Evolutionary conservation across 805 yeast genomes (phyloP), one percentile per base, ranked within the genome.

Genomic region (Candida tallmaniae): DNA sequence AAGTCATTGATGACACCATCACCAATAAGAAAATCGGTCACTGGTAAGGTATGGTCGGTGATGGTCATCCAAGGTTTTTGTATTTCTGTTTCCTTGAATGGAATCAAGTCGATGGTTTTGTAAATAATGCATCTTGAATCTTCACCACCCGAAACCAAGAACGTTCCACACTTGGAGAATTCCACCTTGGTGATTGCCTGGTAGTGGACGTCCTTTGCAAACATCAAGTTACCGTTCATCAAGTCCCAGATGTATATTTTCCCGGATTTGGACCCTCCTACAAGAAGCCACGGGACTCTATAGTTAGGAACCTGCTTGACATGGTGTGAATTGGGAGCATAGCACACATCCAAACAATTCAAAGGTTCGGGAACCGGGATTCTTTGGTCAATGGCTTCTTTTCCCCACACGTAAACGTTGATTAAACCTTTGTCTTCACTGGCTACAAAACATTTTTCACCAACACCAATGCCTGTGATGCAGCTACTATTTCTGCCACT

Each of bases 161-260:
- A 80, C 15, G 78, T 73, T n/a, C 69, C 69, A 50, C 87, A 83
- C 9, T 60, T 43, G 1, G 83, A 62, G 47, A 83, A 76, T 43
- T 67, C 69, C 23, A 90, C 54, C 21, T 67, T 69, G 0, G 80
- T 70, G 6, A 87, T 72, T 5, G 71, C 66, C 58, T 90, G 97
- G 56, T 86, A 90, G 60, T 90, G 97, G 1, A 86, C 80, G 32
- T 84, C 89, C 50, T 76, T 78, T 4, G 78, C 94, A 30, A 74
- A 66, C 16, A 89, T 50, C 30, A 93, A 65, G 16, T 75, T 59
- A 0, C 97, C 97, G 2, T 93, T 81, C 7, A 70, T 57, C 33
- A 89, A 52, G 47, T 87, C 95, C 97, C 97, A 90, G 1, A 89
- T 56, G 51, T 83, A 83, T 11, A 93, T 42, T 44, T 79, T 74